Percentiles rank a stretch among this genome's conserved stretches.
phyloP scores from a whole-genome alignment of 176 grass and related monocot species.

The Phoenix dactylifera region DNA sequence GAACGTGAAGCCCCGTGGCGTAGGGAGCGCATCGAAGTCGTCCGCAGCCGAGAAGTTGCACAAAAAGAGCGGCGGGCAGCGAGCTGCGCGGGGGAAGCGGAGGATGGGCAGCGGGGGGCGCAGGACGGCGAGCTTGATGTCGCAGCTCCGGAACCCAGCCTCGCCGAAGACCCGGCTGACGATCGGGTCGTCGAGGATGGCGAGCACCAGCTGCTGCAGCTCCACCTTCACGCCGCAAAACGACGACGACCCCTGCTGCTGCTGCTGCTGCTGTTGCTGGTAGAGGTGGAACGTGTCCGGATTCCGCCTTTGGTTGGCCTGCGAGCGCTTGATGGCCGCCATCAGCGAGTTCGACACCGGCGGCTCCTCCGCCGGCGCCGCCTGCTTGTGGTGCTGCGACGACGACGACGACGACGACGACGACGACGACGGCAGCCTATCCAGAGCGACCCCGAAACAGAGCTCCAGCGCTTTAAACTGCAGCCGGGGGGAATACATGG shows the following conservation, averaged over 20 bases:
- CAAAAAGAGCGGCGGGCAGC: slow-evolving; percentile 69
- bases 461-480: slow-evolving; percentile 89
- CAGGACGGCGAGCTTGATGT: slow-evolving; percentile 73
- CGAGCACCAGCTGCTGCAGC: slow-evolving; percentile 63
- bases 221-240: slow-evolving; percentile 63
- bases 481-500: slow-evolving; percentile 53
- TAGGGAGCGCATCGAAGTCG: slow-evolving; percentile 30
- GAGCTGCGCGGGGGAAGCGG: slow-evolving; percentile 34
- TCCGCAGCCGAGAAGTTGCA: slow-evolving; percentile 60
- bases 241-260: slow-evolving; percentile 1
- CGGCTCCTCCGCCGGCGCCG: slow-evolving; percentile 26
- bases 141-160: slow-evolving; percentile 59
- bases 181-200: slow-evolving; percentile 83
- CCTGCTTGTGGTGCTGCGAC: neutral
- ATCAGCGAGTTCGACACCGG: slow-evolving; percentile 84
- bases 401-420: neutral
- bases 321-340: slow-evolving; percentile 85
- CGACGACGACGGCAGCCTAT: slow-evolving; percentile 46
- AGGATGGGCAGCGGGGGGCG: slow-evolving; percentile 51
- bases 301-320: slow-evolving; percentile 69
- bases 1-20: slow-evolving; percentile 6
- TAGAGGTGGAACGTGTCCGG: slow-evolving; percentile 73
- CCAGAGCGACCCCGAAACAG: slow-evolving; percentile 69
- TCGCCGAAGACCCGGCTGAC: slow-evolving; percentile 92
- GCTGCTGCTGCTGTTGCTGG: slow-evolving; percentile 27